phyloP scores from a whole-genome alignment of 1,284 basidiomycete genomes.

The Puccinia novopanici region DNA sequence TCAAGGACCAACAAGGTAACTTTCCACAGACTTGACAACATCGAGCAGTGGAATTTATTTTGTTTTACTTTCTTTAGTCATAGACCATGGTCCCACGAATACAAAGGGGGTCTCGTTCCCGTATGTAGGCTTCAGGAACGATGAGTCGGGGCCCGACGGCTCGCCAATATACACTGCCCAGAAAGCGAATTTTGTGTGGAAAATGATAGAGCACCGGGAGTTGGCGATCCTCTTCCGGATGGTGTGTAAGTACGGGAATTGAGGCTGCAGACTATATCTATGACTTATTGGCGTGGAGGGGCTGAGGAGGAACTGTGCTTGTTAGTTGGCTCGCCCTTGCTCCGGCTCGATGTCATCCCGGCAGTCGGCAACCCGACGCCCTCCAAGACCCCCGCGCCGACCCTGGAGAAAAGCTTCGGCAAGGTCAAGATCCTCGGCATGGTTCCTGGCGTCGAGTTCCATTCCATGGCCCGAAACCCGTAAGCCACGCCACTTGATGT shows the following conservation, averaged over 20 bases:
- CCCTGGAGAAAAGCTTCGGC: background rate
- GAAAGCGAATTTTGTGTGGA: background rate
- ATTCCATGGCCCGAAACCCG: background rate
- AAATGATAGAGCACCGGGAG: background rate
- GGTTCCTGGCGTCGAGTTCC: background rate
- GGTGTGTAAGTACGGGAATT: constrained; percentile 2
- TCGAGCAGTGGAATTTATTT: background rate
- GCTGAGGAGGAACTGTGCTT: too few species aligned
- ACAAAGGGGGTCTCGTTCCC: background rate
- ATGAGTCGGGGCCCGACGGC: background rate
- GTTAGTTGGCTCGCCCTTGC: constrained; percentile 6
- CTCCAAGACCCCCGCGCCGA: background rate
- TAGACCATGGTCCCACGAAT: background rate
- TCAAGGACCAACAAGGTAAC: constrained; percentile 37
- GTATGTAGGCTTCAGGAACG: background rate
- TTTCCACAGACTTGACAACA: background rate
- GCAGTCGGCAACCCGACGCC: background rate
- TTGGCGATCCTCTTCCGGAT: background rate
- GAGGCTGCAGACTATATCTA: too few species aligned
- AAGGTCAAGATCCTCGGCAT: background rate
- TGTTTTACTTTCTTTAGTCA: background rate
- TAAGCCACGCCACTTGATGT: background rate
- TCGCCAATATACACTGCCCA: background rate
- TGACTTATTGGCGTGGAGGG: too few species aligned
- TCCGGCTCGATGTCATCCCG: constrained; percentile 17